Conservation (phyloP, 73 alveolate genomes). For the Blepharisma japonicum region DNA sequence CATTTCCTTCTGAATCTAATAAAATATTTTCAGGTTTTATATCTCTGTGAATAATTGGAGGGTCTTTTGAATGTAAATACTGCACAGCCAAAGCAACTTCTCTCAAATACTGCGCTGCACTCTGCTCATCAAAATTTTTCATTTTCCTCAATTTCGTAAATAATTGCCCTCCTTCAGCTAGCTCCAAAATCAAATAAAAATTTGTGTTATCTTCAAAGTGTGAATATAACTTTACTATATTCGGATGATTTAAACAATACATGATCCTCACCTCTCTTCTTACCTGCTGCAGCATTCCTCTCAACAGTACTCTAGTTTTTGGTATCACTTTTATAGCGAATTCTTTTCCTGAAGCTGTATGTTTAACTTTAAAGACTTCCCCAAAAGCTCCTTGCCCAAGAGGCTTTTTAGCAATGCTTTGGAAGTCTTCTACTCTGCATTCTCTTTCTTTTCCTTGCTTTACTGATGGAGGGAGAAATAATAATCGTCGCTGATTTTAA, state of each 20-base stretch:
- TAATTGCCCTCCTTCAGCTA: slow-evolving; percentile 49
- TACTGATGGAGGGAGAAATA: slow-evolving; percentile 29
- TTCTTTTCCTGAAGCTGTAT: slow-evolving; percentile 5
- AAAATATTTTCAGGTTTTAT: slow-evolving; percentile 70
- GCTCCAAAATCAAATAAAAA: slow-evolving; percentile 75
- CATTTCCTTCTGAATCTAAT: slow-evolving; percentile 57
- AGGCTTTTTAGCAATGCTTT: neutral
- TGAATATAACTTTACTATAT: slow-evolving; percentile 73
- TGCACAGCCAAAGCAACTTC: slow-evolving; percentile 69
- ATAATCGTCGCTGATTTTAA: neutral
- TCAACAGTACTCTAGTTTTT: neutral
- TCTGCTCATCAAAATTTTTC: slow-evolving; percentile 45
- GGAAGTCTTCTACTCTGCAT: slow-evolving; percentile 27
- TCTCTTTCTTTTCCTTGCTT: slow-evolving; percentile 18
- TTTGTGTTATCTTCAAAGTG: slow-evolving; percentile 87
- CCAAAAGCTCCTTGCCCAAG: slow-evolving; percentile 35
- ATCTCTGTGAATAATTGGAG: slow-evolving; percentile 72
- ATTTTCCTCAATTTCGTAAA: slow-evolving; percentile 40
- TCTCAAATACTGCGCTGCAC: slow-evolving; percentile 71
- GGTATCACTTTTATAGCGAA: slow-evolving; percentile 25
- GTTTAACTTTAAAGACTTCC: slow-evolving; percentile 27
- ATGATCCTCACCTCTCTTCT: slow-evolving; percentile 85
- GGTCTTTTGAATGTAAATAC: slow-evolving; percentile 62
- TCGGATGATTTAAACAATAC: slow-evolving; percentile 87
- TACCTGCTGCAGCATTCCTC: slow-evolving; percentile 48